Conservation (phyloP, 345 rosid genomes). For the Rhizophora apiculata region DNA sequence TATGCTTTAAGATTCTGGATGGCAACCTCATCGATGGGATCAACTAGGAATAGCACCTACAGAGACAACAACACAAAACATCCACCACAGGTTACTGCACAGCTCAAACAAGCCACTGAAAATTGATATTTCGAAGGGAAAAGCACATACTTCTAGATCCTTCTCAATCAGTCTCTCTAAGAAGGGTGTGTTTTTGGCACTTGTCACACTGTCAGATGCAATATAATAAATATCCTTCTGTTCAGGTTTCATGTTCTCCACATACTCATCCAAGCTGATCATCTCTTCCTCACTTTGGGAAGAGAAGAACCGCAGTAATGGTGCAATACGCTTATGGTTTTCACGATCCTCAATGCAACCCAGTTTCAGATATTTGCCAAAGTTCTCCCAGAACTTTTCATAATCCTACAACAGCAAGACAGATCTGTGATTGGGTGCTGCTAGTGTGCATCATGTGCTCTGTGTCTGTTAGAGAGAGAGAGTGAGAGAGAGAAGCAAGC, state of each 20-base stretch:
- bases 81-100: slow-evolving; percentile 4
- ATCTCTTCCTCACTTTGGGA: slow-evolving; percentile 89
- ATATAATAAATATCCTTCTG: slow-evolving; percentile 89
- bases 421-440: too few relatives aligned
- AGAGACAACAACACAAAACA: slow-evolving; percentile 8
- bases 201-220: slow-evolving; percentile 81
- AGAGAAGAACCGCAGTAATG: slow-evolving; percentile 88
- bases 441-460: too few relatives aligned
- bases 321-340: slow-evolving; percentile 96
- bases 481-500: neutral
- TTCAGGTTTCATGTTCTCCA: slow-evolving; percentile 93
- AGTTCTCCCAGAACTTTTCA: slow-evolving; percentile 93
- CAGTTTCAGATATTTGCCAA: slow-evolving; percentile 75
- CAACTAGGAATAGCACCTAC: slow-evolving; percentile 80
- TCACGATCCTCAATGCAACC: slow-evolving; percentile 98
- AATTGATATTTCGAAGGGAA: slow-evolving; percentile 7
- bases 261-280: slow-evolving; percentile 97
- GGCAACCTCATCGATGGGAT: slow-evolving; percentile 94
- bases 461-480: neutral
- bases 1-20: slow-evolving; percentile 82
- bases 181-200: slow-evolving; percentile 96
- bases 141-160: slow-evolving; percentile 66
- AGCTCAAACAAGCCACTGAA: slow-evolving; percentile 1
- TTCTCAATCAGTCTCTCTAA: slow-evolving; percentile 84
- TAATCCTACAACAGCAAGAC: slow-evolving; percentile 59